Base-by-base conservation (phyloP, 2,329 filamentous ascomycete species). In the Dothideomycetes sp. region DNA sequence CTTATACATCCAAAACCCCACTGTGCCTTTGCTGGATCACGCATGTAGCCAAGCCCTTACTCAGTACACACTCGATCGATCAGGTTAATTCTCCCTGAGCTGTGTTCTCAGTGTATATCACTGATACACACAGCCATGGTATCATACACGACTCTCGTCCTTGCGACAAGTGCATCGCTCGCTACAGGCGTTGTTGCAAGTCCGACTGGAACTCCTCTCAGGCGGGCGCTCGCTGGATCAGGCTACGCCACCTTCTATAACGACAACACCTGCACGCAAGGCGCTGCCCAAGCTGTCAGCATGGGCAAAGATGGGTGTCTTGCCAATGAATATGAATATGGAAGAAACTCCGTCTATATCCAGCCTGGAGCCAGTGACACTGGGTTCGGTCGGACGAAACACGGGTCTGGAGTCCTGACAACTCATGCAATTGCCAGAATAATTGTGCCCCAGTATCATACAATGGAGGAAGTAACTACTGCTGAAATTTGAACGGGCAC, bases 211-310 rank as follows among this genome's bases (percentile, higher is more conserved):
- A 29, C 8, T 12, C 8, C n/a, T 8, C 24, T 9, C 8, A 29
- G 24, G n/a, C 24, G 24, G 8, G 24, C 8, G n/a, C 24, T 29
- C 24, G 24, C n/a, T 14, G 34, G 34, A n/a, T 36, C 14, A 17
- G 34, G 34, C 34, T 36, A 36, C 17, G 34, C 34, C 5, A 36
- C 34, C 17, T 36, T 36, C 17, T 36, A 36, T 14, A 19, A 36
- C 34, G 34, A 36, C 34, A 12, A 17, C 17, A 17, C n/a, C 10
- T 36, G 34, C 34, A 5, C 12, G 14, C 5, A 17, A 11, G 19
- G 17, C 9, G 14, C n/a, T 9, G 18, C 14, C n/a, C 14, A 17
- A 19, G 34, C 34, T 10, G 14, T 36, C 18, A 12, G n/a, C 34
- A 36, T 36, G 34, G 34, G 34, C 34, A 36, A 36, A 9, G 11